Evolutionary conservation across 257 asterid genomes (phyloP).

Genomic region (Henckelia pumila): DNA sequence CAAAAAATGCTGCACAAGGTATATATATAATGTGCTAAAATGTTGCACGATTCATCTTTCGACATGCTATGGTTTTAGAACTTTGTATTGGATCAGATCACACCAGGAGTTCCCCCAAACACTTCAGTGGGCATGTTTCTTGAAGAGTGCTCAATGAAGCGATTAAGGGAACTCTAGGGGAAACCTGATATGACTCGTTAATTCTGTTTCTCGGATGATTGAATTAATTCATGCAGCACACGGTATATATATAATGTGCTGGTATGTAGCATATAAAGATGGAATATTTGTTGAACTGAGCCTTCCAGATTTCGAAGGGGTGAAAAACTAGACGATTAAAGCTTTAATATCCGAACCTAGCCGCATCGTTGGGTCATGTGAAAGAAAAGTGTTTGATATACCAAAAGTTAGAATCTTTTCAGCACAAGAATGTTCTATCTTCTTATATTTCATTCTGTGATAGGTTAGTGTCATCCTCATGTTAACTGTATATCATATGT

Average conservation of each 20-base stretch:
- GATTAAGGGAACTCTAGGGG: too few relatives aligned
- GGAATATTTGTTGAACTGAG: neutral
- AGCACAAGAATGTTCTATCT: neutral
- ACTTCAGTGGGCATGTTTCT: too few relatives aligned
- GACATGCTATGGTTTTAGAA: too few relatives aligned
- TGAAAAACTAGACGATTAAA: neutral
- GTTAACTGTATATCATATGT: too few relatives aligned
- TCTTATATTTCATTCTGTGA: neutral
- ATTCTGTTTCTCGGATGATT: too few relatives aligned
- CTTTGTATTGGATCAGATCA: too few relatives aligned
- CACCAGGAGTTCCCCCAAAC: too few relatives aligned
- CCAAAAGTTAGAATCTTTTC: neutral
- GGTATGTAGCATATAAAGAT: neutral
- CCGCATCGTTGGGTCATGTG: neutral
- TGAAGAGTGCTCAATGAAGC: too few relatives aligned
- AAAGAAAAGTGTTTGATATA: neutral
- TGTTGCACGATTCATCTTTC: too few relatives aligned
- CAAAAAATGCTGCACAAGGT: neutral
- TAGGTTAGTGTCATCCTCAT: neutral
- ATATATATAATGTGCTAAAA: too few relatives aligned
- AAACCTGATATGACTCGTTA: too few relatives aligned
- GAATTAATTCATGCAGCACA: too few relatives aligned
- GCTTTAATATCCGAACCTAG: constrained; percentile 14
- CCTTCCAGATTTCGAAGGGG: neutral
- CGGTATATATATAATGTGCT: neutral